A percentile compares a stretch with the other conserved stretches of the same genome.
phyloP scores from a whole-genome alignment of 495 filamentous ascomycete species.

The Hyaloscypha variabilis region DNA sequence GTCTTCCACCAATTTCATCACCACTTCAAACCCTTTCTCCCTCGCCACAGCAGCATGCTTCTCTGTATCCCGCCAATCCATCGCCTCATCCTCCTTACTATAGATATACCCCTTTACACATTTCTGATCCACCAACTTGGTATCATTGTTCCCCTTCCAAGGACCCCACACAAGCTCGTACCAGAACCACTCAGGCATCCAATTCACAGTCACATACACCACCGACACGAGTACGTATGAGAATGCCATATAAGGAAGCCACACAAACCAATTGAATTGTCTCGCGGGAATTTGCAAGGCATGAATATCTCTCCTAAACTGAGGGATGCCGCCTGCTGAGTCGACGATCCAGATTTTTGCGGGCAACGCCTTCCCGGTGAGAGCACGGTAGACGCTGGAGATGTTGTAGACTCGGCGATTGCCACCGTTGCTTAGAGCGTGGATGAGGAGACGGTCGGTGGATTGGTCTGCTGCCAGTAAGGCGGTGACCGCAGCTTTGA shows the following conservation, averaged over 20 bases:
- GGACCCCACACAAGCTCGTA: slow-evolving; percentile 32
- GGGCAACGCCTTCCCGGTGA: slow-evolving; percentile 17
- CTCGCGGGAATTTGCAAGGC: slow-evolving; percentile 11
- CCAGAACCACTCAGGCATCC: slow-evolving; percentile 29
- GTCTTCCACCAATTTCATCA: slow-evolving; percentile 34
- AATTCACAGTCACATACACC: slow-evolving; percentile 24
- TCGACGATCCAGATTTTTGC: slow-evolving; percentile 18
- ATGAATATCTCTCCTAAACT: slow-evolving; percentile 27
- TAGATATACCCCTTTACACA: slow-evolving; percentile 39
- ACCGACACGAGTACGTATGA: slow-evolving; percentile 5
- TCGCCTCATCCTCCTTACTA: slow-evolving; percentile 40
- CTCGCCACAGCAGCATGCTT: slow-evolving; percentile 36
- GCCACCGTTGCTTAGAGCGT: slow-evolving; percentile 31
- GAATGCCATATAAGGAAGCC: slow-evolving; percentile 16
- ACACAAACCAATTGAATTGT: slow-evolving; percentile 14
- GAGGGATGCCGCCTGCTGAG: slow-evolving; percentile 27
- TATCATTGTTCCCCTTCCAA: slow-evolving; percentile 33
- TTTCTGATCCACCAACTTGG: slow-evolving; percentile 26
- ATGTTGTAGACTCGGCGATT: slow-evolving; percentile 20
- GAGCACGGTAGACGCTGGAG: slow-evolving; percentile 11
- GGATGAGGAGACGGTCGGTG: slow-evolving; percentile 20
- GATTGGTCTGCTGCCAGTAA: slow-evolving; percentile 9
- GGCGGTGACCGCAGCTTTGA: slow-evolving; percentile 15
- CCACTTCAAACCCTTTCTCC: slow-evolving; percentile 34
- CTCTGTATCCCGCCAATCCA: slow-evolving; percentile 41